Evolutionary conservation across 139 green algal species (phyloP).

Genomic region (Penium margaritaceum): DNA sequence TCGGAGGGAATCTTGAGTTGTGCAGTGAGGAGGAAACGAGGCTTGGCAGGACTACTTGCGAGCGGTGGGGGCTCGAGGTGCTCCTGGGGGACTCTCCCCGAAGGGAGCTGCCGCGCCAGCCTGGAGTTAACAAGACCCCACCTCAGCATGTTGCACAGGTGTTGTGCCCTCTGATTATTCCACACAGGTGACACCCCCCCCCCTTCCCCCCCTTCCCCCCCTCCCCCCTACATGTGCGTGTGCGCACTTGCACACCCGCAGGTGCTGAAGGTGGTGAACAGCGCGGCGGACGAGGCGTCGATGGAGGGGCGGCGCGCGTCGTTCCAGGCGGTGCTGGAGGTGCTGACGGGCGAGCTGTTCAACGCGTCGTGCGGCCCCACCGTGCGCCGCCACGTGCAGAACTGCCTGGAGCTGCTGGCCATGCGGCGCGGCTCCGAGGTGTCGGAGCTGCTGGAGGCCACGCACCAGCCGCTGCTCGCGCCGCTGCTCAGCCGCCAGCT

Average conservation of each 20-base stretch:
- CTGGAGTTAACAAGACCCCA: too few relatives aligned
- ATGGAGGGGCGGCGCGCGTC: constrained; percentile 28
- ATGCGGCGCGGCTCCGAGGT: constrained; percentile 31
- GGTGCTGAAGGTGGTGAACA: constrained; percentile 42
- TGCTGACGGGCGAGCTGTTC: constrained; percentile 48
- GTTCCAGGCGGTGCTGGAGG: constrained; percentile 42
- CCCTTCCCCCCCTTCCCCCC: neutral
- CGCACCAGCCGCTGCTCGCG: constrained; percentile 23
- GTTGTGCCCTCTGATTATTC: too few relatives aligned
- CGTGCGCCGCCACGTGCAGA: constrained; percentile 46
- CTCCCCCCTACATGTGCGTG: neutral
- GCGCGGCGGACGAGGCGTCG: constrained; percentile 24
- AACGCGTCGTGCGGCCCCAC: constrained; percentile 20
- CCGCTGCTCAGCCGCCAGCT: constrained; percentile 40
- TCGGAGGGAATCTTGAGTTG: too few relatives aligned
- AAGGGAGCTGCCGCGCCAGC: too few relatives aligned
- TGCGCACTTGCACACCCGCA: neutral
- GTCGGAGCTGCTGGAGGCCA: constrained; percentile 40
- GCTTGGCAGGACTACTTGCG: too few relatives aligned
- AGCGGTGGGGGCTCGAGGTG: too few relatives aligned
- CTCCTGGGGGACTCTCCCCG: too few relatives aligned
- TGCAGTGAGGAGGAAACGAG: too few relatives aligned
- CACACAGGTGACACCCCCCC: neutral
- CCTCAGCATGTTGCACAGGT: too few relatives aligned
- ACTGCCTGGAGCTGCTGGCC: constrained; percentile 44